Evolutionary conservation across 129 eudicot genomes (phyloP), one percentile per base, ranked within the genome.

Genomic region (Helichrysum umbraculigerum): DNA sequence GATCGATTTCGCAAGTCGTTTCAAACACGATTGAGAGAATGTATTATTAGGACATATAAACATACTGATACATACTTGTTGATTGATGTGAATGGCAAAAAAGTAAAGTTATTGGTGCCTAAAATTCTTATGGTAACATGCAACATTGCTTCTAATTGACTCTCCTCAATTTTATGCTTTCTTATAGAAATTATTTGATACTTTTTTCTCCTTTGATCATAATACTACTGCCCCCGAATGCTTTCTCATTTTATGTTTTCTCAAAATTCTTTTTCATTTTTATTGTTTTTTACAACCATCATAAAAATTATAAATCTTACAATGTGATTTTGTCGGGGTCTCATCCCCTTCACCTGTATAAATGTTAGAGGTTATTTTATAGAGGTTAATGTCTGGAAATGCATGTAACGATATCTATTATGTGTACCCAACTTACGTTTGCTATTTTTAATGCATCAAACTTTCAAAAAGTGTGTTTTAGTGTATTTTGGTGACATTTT

Each of bases 111-210:
- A 68, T 22, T 62, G 82, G 58, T 78, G 77, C 66, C 77, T 78
- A 78, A 61, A 47, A 61, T 62, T 63, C 72, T 39, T 54, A 37
- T 34, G 66, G 68, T 54, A 66, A 52, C 73, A 76, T 76, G 73
- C 66, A 32, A 76, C 80, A 76, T 78, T 78, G 77, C 77, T 78
- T 78, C 72, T 47, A 32, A 71, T 61, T 71, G 71, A 71, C 77
- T 71, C 81, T 37, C 41, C 75, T 54, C 42, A 21, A 51, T 62
- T 15, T 39, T 51, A 32, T 69, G 70, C 70, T 77, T 67, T 76
- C 12, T 11, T 17, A 5, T 7, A 70, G 5, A 21, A 29, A 17
- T 6, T 51, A 64, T 76, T 32, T 51, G 79, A 76, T 64, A 66
- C 65, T 76, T 66, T 76, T 76, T 67, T 39, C 65, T 51, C 80